Base-by-base conservation (phyloP, 2,329 filamentous ascomycete species). In the Allantophomopsis lycopodina region DNA sequence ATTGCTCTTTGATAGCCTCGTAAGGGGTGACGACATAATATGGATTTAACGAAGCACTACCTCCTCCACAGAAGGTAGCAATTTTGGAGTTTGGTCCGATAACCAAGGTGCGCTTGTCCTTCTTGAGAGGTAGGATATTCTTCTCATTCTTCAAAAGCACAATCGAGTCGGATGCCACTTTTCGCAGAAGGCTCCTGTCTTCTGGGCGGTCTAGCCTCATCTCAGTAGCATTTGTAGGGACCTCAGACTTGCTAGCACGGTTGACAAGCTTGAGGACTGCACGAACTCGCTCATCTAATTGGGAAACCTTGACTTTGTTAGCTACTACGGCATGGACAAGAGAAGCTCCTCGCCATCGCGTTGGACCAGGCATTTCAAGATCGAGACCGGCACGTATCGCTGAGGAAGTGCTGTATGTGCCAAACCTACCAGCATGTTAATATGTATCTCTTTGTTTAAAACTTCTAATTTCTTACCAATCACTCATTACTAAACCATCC, bases 121-220 rank as follows among this genome's bases (percentile, higher is more conserved):
- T 49, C 13, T 44, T 61, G 10, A 71, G 50, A 2, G 76, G 75
- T 2, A 80, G 57, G 4, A 71, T 56, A 17, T 59, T 57, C 14
- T 63, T 62, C 31, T 74, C 64, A 44, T 79, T 79, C 56, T 77
- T 77, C 36, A 79, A 58, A 10, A 79, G 63, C 3, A 78, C 73
- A n/a, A 77, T 69, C 0, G 71, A 73, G 43, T 77, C 69, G 0
- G 70, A 63, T 3, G 73, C 72, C 2, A 73, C 58, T 28, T 68
- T 61, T 15, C 74, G 63, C n/a, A 76, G 64, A 17, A 78, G 49
- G 11, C 45, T 42, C 7, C 48, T 47, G 40, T 51, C 49, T 42
- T 52, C 56, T 13, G 14, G 14, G n/a, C 15, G 34, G 31, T 15
- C 28, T 35, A 37, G 30, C 47, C 36, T 44, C 35, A 12, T 43